Evolutionary conservation across 257 asterid species (phyloP).

Genomic region (Phtheirospermum japonicum): DNA sequence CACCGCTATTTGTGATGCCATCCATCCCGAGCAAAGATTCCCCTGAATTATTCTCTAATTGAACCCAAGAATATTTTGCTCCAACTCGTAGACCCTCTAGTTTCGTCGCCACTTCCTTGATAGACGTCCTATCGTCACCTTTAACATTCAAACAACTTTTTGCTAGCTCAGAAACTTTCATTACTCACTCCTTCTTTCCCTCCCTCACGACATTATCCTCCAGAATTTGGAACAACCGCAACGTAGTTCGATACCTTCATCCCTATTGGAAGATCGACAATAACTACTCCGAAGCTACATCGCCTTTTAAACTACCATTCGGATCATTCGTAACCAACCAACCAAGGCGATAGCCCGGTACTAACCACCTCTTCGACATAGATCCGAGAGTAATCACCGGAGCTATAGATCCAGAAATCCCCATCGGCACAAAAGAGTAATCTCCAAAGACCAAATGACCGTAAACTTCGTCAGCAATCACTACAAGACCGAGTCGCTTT

Average conservation of each 20-base stretch:
- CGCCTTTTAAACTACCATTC: slow-evolving; percentile 43
- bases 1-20: no score
- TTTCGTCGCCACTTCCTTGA: slow-evolving; percentile 31
- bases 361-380: no score
- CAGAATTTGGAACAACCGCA: slow-evolving; percentile 9
- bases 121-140: slow-evolving; percentile 34
- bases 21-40: neutral
- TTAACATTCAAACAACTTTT: slow-evolving; percentile 26
- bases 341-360: no score
- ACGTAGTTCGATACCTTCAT: no score
- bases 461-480: no score
- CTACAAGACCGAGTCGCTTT: slow-evolving; percentile 49
- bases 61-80: slow-evolving; percentile 1
- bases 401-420: slow-evolving; percentile 60
- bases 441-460: no score
- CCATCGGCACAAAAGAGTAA: slow-evolving; percentile 82
- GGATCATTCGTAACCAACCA: slow-evolving; percentile 68
- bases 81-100: slow-evolving; percentile 14
- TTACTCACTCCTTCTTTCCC: slow-evolving; percentile 17
- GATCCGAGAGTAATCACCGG: slow-evolving; percentile 84
- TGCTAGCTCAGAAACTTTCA: slow-evolving; percentile 29
- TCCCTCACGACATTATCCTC: slow-evolving; percentile 26
- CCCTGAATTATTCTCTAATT: neutral
- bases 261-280: no score
- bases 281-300: no score